Evolutionary conservation across 768 basidiomycete genomes (phyloP), one percentile per base, ranked within the genome.

Genomic region (Pleurotus giganteus): DNA sequence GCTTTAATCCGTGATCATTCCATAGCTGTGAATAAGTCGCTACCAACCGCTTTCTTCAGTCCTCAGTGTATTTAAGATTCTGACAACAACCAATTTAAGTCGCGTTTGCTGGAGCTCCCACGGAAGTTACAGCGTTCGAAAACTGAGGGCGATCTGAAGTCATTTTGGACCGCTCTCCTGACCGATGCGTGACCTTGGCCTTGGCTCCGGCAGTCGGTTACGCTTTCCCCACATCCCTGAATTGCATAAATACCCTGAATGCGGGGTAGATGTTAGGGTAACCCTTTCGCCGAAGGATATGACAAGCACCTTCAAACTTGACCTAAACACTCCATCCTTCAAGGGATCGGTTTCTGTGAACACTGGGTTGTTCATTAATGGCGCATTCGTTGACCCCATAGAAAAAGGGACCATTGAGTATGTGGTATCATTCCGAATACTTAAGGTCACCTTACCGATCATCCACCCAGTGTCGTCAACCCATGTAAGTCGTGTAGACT

Each of bases 281-380:
- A 49, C 86, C 87, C 41, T 89, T 75, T 77, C 89, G 88, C 76
- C 83, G 87, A 67, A 82, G 80, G 27, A 88, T 86, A 78, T 78
- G 75, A 64, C 74, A 37, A 58, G 63, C 13, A 70, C 68, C 4
- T 74, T 74, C 57, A 65, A 69, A 1, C 69, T 85, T 70, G 67
- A 73, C 17, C 86, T 86, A 59, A 67, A 85, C 44, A 79, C 78
- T 6, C 71, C 71, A 37, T 58, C 71, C 57, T 88, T 69, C 81
- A 87, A 82, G 67, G 85, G 83, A 15, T 72, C 73, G 44, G 72
- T 76, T n/a, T 73, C 73, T 5, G 71, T 89, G 57, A 72, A 74
- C 60, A 87, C 88, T 2, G 89, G 90, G 24, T 63, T 88, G 59
- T 89, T 82, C 74, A 86, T 90, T 65, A 72, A 80, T 63, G 81